Evolutionary conservation across 2,329 filamentous ascomycete species (phyloP).

Genomic region (Pyricularia pennisetigena): DNA sequence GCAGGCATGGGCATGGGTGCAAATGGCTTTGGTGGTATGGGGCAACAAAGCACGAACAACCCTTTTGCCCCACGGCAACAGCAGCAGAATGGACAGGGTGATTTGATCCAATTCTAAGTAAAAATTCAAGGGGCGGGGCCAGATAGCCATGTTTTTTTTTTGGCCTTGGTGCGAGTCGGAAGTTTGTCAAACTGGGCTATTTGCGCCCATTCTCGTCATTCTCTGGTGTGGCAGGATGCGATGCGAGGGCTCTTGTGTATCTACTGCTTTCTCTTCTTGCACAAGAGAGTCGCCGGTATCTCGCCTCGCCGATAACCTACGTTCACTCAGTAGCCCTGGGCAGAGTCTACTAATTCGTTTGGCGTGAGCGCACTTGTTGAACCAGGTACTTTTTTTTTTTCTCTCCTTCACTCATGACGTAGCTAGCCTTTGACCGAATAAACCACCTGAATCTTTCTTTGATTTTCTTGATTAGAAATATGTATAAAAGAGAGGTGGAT

Average conservation of each 20-base stretch:
- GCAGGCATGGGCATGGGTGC: constrained; percentile 28
- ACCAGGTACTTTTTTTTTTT: neutral
- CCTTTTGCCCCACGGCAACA: constrained; percentile 47
- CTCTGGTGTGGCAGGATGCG: neutral
- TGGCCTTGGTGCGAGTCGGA: neutral
- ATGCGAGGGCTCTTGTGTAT: neutral
- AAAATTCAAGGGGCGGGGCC: neutral
- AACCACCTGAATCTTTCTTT: neutral
- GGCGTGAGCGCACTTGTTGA: neutral
- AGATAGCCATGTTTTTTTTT: neutral
- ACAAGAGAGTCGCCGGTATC: neutral
- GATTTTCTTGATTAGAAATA: neutral
- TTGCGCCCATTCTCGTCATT: neutral
- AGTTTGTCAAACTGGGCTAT: neutral
- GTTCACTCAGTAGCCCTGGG: neutral
- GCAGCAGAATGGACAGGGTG: constrained; percentile 35
- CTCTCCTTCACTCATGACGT: neutral
- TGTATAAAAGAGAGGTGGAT: no score
- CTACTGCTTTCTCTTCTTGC: neutral
- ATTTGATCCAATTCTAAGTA: constrained; percentile 52
- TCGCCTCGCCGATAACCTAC: neutral
- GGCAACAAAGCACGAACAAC: constrained; percentile 35
- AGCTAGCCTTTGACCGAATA: neutral
- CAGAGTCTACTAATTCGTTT: neutral
- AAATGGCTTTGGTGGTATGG: constrained; percentile 34